Conservation (phyloP, 2,329 filamentous ascomycete species). For the Alternaria conjuncta region DNA sequence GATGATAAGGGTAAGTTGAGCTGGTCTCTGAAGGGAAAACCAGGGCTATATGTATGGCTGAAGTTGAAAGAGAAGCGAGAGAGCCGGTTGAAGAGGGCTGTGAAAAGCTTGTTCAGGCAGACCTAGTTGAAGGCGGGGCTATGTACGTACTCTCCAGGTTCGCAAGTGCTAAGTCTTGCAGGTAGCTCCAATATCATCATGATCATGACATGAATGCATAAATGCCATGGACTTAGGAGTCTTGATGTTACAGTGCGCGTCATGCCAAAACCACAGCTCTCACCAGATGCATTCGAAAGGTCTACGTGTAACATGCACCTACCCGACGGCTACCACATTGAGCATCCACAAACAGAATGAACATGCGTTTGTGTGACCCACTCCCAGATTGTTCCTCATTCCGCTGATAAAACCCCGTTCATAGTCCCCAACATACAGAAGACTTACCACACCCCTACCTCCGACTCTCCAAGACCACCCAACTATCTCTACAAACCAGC, state of each 20-base stretch:
- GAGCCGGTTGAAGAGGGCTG: neutral
- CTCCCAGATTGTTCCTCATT: neutral
- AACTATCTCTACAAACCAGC: neutral
- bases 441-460: too few relatives aligned
- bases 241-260: neutral
- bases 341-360: neutral
- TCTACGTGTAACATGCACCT: neutral
- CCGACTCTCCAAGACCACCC: neutral
- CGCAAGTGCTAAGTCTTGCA: neutral
- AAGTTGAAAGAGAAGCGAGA: neutral
- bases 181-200: neutral
- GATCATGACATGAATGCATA: neutral
- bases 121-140: neutral
- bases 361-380: neutral
- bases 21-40: neutral
- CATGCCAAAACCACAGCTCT: neutral
- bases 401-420: neutral
- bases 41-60: neutral
- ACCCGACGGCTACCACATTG: constrained; percentile 1
- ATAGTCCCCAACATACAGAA: neutral
- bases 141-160: neutral
- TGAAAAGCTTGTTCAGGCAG: neutral
- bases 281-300: neutral
- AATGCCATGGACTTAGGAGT: neutral
- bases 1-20: neutral